A percentile compares a stretch with the other conserved stretches of the same genome.
phyloP scores from a whole-genome alignment of 331 rosid genomes.

The Pyracantha coccinea region DNA sequence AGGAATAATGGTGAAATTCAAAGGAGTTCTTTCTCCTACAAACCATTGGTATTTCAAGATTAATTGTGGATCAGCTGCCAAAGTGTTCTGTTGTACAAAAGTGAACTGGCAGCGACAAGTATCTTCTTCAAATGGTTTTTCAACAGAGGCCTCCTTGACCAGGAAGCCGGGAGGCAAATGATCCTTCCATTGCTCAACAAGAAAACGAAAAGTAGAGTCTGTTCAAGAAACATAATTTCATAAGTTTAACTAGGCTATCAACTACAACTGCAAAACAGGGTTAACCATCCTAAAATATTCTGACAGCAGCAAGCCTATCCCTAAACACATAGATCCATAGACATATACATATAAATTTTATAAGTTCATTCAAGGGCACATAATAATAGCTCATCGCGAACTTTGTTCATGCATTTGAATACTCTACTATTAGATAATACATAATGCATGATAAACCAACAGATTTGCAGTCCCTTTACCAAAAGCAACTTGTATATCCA shows the following conservation, averaged over 20 bases:
- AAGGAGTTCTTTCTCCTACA: conserved; percentile 62
- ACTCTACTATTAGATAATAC: not conserved
- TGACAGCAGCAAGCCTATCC: not conserved
- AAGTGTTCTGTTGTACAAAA: conserved; percentile 47
- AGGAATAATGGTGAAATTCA: conserved; percentile 55
- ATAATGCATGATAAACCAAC: not conserved
- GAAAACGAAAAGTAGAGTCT: conserved; percentile 81
- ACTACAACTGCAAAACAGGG: not conserved
- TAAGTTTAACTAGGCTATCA: not conserved
- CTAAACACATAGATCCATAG: not conserved
- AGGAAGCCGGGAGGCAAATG: conserved; percentile 57
- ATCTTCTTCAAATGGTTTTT: conserved; percentile 89
- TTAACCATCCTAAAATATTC: not conserved
- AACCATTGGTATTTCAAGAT: conserved; percentile 85
- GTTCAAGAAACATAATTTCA: conserved; percentile 8
- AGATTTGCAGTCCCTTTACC: not conserved
- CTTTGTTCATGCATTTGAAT: not conserved
- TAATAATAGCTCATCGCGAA: not conserved
- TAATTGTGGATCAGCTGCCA: conserved; percentile 34
- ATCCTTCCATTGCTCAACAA: conserved; percentile 84
- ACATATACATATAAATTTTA: not conserved
- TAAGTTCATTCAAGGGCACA: not conserved
- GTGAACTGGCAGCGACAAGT: conserved; percentile 74
- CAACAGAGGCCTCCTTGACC: conserved; percentile 73
- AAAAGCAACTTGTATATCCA: not conserved